Percentiles rank a stretch among this genome's conserved stretches.
phyloP scores from a whole-genome alignment of 1,139 yeast species.

The Kodamaea plutei region DNA sequence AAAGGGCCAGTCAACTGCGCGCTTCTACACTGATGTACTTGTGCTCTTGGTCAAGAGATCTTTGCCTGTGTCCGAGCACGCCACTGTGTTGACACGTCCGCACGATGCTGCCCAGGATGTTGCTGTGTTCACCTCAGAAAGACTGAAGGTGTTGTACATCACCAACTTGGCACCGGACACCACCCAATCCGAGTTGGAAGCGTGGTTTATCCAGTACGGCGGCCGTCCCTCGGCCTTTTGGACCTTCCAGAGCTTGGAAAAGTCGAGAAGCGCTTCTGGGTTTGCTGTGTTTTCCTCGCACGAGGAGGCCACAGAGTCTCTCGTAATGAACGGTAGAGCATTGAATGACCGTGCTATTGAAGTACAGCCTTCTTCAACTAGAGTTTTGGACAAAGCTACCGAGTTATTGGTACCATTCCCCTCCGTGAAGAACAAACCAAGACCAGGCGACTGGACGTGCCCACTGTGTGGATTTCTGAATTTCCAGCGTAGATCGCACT shows the following conservation, averaged over 20 bases:
- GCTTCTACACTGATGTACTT: slow-evolving; percentile 39
- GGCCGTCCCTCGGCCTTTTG: slow-evolving; percentile 86
- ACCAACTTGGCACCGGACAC: slow-evolving; percentile 79
- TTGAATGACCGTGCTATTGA: slow-evolving; percentile 74
- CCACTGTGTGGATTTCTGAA: slow-evolving; percentile 95
- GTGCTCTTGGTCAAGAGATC: slow-evolving; percentile 52
- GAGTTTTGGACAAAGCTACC: slow-evolving; percentile 75
- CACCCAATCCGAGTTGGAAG: slow-evolving; percentile 85
- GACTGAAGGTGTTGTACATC: slow-evolving; percentile 74
- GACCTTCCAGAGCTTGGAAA: slow-evolving; percentile 55
- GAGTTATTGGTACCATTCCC: slow-evolving; percentile 83
- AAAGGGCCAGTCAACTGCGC: slow-evolving; percentile 15
- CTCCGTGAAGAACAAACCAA: slow-evolving; percentile 80
- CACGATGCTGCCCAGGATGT: slow-evolving; percentile 72
- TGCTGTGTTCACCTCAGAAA: slow-evolving; percentile 61
- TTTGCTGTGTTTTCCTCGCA: slow-evolving; percentile 83
- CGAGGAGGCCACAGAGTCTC: slow-evolving; percentile 78
- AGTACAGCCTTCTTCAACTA: slow-evolving; percentile 79
- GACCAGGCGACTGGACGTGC: slow-evolving; percentile 98
- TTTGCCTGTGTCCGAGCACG: slow-evolving; percentile 48
- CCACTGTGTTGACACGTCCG: slow-evolving; percentile 63
- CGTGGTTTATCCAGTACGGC: slow-evolving; percentile 87
- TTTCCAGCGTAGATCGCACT: slow-evolving; percentile 90
- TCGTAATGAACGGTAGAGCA: slow-evolving; percentile 75
- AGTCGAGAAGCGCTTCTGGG: slow-evolving; percentile 49